Evolutionary conservation across 2,329 filamentous ascomycete species (phyloP).

Genomic region (Escovopsis sp.): DNA sequence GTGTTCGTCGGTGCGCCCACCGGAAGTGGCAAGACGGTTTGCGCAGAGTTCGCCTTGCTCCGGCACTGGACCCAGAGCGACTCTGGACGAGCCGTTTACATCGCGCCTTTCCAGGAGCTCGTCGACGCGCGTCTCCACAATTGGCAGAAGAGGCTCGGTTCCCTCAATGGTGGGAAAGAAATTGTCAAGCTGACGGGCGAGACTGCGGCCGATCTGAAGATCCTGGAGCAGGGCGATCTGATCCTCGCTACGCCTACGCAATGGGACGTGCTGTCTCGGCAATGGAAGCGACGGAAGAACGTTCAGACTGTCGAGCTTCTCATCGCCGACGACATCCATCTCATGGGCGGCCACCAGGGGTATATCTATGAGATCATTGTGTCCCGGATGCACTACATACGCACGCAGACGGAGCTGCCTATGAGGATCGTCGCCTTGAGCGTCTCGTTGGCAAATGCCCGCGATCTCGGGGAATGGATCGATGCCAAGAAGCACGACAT

Average conservation of each 20-base stretch:
- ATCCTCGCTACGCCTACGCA: conserved; percentile 85
- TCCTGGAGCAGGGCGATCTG: conserved; percentile 75
- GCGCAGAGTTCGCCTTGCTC: conserved; percentile 84
- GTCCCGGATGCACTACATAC: conserved; percentile 95
- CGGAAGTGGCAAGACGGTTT: conserved; percentile 91
- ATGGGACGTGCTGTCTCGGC: conserved; percentile 90
- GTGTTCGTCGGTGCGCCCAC: conserved; percentile 87
- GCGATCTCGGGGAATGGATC: conserved; percentile 94
- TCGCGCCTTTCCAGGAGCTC: conserved; percentile 88
- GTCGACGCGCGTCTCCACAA: conserved; percentile 69
- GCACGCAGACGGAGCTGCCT: conserved; percentile 68
- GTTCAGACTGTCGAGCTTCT: conserved; percentile 81
- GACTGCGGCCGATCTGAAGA: conserved; percentile 75
- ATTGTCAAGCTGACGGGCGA: conserved; percentile 91
- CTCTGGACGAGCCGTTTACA: conserved; percentile 68
- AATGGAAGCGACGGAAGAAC: conserved; percentile 95
- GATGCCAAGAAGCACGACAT: conserved; percentile 96
- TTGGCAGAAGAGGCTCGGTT: conserved; percentile 65
- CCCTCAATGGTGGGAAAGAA: conserved; percentile 66
- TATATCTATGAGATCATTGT: conserved; percentile 93
- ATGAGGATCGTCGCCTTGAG: conserved; percentile 81
- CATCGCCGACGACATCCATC: conserved; percentile 88
- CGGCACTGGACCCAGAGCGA: conserved; percentile 56
- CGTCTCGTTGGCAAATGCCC: conserved; percentile 82
- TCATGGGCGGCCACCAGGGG: conserved; percentile 73